Conservation (phyloP, 495 filamentous ascomycete species). For the Neurospora sp. region DNA sequence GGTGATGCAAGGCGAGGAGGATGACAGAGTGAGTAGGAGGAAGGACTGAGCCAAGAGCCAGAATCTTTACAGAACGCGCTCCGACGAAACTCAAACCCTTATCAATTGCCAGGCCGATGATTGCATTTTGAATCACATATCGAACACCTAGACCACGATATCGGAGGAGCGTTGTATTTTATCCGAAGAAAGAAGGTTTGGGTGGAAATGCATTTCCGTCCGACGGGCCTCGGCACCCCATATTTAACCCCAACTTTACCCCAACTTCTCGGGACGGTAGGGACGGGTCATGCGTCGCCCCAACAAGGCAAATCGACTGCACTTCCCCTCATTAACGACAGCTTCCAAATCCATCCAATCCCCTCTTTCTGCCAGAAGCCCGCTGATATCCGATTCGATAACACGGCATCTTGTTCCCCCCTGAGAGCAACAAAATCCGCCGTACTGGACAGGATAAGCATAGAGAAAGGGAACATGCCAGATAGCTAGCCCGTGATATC, state of each 20-base stretch:
- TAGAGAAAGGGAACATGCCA: neutral
- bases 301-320: neutral
- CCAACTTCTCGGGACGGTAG: neutral
- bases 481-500: neutral
- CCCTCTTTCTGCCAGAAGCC: neutral
- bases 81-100: neutral
- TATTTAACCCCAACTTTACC: neutral
- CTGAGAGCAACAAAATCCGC: neutral
- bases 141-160: neutral
- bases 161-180: neutral
- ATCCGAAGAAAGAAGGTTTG: neutral
- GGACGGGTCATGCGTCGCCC: neutral
- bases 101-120: neutral
- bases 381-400: neutral
- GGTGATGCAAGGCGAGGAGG: neutral
- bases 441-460: no score
- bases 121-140: neutral
- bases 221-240: neutral
- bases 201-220: neutral
- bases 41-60: neutral
- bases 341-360: neutral
- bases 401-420: neutral
- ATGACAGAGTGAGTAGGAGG: neutral
- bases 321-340: neutral
- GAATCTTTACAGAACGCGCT: neutral